Base-by-base conservation (phyloP, 345 rosid species). In the Erucastrum elatum region DNA sequence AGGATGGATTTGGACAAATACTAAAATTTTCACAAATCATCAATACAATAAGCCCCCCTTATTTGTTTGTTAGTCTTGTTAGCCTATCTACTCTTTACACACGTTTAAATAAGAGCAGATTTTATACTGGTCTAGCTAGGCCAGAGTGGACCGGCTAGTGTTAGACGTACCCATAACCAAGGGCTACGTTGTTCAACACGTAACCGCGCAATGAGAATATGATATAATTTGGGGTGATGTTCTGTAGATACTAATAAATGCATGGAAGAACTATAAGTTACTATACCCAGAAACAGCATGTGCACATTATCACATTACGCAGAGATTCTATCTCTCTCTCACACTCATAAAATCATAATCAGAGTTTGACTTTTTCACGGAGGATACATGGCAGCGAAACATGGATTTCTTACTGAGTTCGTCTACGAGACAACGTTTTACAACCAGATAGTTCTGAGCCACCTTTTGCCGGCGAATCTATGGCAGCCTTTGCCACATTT, bases 401-500 rank as follows among this genome's bases (percentile, higher is more conserved):
- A 46, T 61, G 65, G 64, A 1, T 83, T 88, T 70, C 82, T 85
- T 81, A 81, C 75, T 78, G 83, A 61, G 41, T 87, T 87, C 72
- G 17, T 66, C 31, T 83, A 75, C 8, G 90, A 90, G 73, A 87
- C 97, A 5, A 17, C 82, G 2, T 61, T 85, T 35, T 92, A 83
- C 83, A 94, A 90, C 82, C 74, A 60, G 81, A 82, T 92, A 16
- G 89, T 92, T 31, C 75, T 91, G 64, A 86, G 84, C 1, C 76
- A 72, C 46, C 84, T 91, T 21, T 72, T 89, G 55, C 96, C 94
- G 7, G 67, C 74, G 6, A 15, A 13, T 8, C 35, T 78, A 63
- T 93, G 97, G 94, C 66, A 72, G 39, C 73, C 87, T 0, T 87
- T 95, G 17, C 97, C 98, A 3, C 96, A 84, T 71, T 64, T 87